A percentile compares a stretch with the other conserved stretches of the same genome.
Evolutionary conservation across 495 filamentous ascomycete species (phyloP).

Genomic region (Talaromyces liani): DNA sequence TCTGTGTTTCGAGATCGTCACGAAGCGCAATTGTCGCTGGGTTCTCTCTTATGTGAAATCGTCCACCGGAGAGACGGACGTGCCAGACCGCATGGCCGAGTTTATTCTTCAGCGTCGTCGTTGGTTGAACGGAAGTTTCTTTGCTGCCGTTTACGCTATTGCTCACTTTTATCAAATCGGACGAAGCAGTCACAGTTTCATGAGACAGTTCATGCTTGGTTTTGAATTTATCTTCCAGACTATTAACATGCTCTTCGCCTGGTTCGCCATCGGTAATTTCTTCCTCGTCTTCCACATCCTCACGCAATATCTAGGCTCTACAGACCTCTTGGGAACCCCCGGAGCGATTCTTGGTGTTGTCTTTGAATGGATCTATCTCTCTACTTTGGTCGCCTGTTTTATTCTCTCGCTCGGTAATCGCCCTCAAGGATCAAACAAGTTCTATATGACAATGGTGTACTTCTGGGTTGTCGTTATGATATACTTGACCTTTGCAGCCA

Average conservation of each 20-base stretch:
- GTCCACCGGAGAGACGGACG: conserved; percentile 92
- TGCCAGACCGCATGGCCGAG: conserved; percentile 90
- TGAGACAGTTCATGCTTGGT: conserved; percentile 82
- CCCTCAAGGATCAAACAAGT: conserved; percentile 85
- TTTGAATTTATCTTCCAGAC: conserved; percentile 93
- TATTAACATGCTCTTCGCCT: conserved; percentile 94
- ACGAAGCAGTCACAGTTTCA: conserved; percentile 79
- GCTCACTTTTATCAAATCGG: conserved; percentile 92
- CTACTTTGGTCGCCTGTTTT: conserved; percentile 88
- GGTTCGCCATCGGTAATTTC: conserved; percentile 99
- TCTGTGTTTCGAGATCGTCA: conserved; percentile 96
- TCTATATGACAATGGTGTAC: conserved; percentile 94
- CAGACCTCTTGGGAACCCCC: conserved; percentile 58
- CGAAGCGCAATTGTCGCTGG: conserved; percentile 96
- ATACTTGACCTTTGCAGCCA: conserved; percentile 88
- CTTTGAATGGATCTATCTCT: conserved; percentile 95
- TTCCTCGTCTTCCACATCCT: conserved; percentile 98
- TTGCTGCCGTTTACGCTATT: conserved; percentile 93
- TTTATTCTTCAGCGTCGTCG: conserved; percentile 93
- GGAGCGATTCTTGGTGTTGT: conserved; percentile 79
- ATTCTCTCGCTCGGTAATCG: conserved; percentile 92
- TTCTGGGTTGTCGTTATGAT: conserved; percentile 97
- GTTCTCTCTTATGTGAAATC: conserved; percentile 97
- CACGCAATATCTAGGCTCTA: conserved; percentile 69
- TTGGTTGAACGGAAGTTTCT: conserved; percentile 98